Base-by-base conservation (phyloP, 345 rosid genomes). In the Isatis tinctoria region DNA sequence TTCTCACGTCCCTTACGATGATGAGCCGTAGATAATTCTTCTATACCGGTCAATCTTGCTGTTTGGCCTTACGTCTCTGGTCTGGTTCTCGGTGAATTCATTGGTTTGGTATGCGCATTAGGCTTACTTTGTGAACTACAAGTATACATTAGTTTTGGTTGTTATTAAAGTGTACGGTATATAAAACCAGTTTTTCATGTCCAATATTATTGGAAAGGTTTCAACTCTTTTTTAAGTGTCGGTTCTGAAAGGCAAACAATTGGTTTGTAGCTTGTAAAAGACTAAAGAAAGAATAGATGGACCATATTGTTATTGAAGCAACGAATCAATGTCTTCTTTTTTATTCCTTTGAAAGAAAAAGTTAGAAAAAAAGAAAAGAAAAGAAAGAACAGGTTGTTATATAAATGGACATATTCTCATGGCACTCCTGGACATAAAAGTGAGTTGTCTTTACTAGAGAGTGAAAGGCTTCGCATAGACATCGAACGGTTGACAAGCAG, bases 401-500 rank as follows among this genome's bases (percentile, higher is more conserved):
- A 65, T 54, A 52, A 33, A 65, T 65, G 66, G 41, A 57, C 16
- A 58, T 40, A 74, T 22, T 18, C 57, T 24, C 57, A 51, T 53
- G 17, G 17, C 79, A 69, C 65, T 61, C 56, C 56, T 75, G 44
- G 62, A 69, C 65, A 69, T 62, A 67, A 74, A 30, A 51, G 6
- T 28, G 32, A 62, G 1, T 39, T 26, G 32, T 44, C 59, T 40
- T 24, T 17, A 39, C 87, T 88, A 92, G 26, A 93, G 84, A 75
- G 70, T 69, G 79, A 93, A 88, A 43, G 93, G 93, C 69, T 71
- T 86, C 32, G 81, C 48, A 74, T 88, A 93, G 65, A 86, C 96
- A 82, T 90, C 93, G 56, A 93, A 90, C 17, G 83, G 84, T 74
- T 93, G 67, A 74, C 84, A 86, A 10, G 98, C 80, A 32, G 97